Percentiles rank a stretch among this genome's conserved stretches.
phyloP scores from a whole-genome alignment of 306 rosid genomes.

The Sindora glabra region DNA sequence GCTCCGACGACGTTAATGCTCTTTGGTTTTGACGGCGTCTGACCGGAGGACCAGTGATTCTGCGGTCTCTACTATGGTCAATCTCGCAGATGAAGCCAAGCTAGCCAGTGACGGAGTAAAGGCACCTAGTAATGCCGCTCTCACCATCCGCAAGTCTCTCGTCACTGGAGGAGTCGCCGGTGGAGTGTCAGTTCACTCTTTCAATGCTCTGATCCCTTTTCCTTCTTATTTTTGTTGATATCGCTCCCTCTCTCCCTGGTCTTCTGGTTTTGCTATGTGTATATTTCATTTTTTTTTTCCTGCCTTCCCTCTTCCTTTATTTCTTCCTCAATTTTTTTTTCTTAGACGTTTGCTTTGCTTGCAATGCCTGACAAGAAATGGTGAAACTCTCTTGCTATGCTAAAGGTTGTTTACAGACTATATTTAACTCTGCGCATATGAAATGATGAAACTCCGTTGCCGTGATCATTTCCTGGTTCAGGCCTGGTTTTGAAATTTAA shows the following conservation, averaged over 20 bases:
- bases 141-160: constrained; percentile 57
- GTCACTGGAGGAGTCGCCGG: constrained; percentile 73
- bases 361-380: too few species aligned
- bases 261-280: background rate
- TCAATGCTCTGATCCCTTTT: background rate
- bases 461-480: background rate
- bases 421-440: too few species aligned
- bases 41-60: constrained; percentile 29
- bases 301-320: too few species aligned
- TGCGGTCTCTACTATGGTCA: constrained; percentile 27
- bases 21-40: constrained; percentile 38
- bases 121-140: constrained; percentile 35
- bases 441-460: background rate
- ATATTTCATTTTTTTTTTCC: background rate
- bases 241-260: background rate
- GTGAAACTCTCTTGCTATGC: too few species aligned
- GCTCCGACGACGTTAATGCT: background rate
- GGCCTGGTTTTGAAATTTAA: background rate
- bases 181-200: constrained; percentile 53
- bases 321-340: too few species aligned
- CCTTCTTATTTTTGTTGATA: background rate
- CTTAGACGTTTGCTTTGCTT: too few species aligned
- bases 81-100: constrained; percentile 42
- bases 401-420: too few species aligned
- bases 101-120: constrained; percentile 32